phyloP scores from a whole-genome alignment of 106 monocot genomes.

The Allium cepa region DNA sequence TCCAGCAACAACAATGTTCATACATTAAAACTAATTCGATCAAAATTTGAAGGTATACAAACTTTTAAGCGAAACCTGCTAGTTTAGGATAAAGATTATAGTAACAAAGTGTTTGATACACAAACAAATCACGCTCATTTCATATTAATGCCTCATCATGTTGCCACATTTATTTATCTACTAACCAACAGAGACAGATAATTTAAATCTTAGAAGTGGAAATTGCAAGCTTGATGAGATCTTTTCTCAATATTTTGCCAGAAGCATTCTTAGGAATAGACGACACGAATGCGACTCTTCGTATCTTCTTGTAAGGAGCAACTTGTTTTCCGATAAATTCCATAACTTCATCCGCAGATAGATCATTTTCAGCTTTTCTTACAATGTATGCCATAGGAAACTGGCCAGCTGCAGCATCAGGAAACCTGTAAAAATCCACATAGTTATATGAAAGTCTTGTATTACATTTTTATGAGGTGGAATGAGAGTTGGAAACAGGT shows the following conservation, averaged over 20 bases:
- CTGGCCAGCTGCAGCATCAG: slow-evolving; percentile 69
- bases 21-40: too few relatives aligned
- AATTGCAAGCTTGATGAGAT: slow-evolving; percentile 79
- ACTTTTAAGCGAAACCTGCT: too few relatives aligned
- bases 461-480: not conserved
- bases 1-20: too few relatives aligned
- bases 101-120: too few relatives aligned
- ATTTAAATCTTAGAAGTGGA: slow-evolving; percentile 29
- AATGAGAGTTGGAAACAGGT: not conserved
- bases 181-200: not conserved
- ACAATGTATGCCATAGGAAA: slow-evolving; percentile 85
- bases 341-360: slow-evolving; percentile 42
- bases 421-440: slow-evolving; percentile 39
- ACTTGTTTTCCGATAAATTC: slow-evolving; percentile 75
- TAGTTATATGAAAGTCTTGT: not conserved
- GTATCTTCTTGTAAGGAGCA: slow-evolving; percentile 84
- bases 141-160: too few relatives aligned
- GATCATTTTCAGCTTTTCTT: slow-evolving; percentile 41
- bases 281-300: slow-evolving; percentile 64
- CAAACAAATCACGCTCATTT: too few relatives aligned
- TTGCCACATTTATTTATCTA: too few relatives aligned
- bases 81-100: too few relatives aligned
- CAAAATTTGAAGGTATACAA: too few relatives aligned
- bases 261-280: slow-evolving; percentile 81
- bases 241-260: slow-evolving; percentile 89